Evolutionary conservation across 169 alveolate genomes (phyloP), one percentile per base, ranked within the genome.

Genomic region (Babesia gibsoni): DNA sequence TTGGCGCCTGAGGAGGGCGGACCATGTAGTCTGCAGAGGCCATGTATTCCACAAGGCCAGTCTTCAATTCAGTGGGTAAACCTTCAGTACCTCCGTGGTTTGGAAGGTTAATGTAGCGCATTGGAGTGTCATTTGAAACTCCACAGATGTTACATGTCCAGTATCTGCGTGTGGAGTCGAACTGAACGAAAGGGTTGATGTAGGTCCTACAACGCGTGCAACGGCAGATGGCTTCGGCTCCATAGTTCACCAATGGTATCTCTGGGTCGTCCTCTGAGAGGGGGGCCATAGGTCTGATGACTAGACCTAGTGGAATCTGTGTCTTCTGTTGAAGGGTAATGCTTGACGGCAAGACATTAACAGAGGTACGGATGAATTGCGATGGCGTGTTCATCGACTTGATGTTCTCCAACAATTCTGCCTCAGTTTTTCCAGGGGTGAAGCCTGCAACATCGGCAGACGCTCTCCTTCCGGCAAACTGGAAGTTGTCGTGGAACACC

Each of bases 71-170:
- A 7, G 67, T 37, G n/a, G 83, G 83, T 32, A 49, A 35, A 4
- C 4, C 10, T 4, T 41, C 78, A n/a, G 87, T 70, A 18, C 96
- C 98, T 27, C 83, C 67, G 45, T 85, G 89, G 45, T 73, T 90
- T 30, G 88, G 59, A 4, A 91, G 83, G 52, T 89, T 75, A 53
- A 84, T 82, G 78, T 93, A 94, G 73, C 89, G 91, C 50, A 86
- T 91, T 37, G 92, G 97, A 32, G 97, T 91, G 65, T 94, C 95
- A 82, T 96, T 96, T 30, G 93, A 83, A 57, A 82, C 88, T 29
- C 97, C 98, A 63, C 99, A 97, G 80, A 96, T 54, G 87, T 96
- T 96, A 84, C 99, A 97, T 41, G 84, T 73, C 99, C 99, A 97
- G 56, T 94, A 92, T 39, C 95, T 84, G n/a, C 99, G 98, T 23